phyloP scores from a whole-genome alignment of 768 basidiomycete species.

The Suillus cothurnatus region DNA sequence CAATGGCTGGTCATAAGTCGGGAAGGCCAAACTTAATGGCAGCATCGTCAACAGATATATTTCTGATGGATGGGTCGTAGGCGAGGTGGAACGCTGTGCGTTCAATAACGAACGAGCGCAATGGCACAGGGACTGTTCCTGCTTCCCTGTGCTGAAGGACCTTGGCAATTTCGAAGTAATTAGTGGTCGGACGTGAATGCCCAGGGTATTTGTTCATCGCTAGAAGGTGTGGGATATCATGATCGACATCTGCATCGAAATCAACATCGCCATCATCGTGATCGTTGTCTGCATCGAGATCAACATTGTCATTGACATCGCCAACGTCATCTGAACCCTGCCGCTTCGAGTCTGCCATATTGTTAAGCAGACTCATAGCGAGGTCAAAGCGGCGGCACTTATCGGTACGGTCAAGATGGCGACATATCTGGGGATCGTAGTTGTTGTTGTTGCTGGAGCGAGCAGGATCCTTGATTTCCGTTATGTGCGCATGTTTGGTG shows the following conservation, averaged over 20 bases:
- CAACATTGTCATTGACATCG: not conserved
- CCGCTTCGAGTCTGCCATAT: slow-evolving; percentile 25
- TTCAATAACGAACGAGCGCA: slow-evolving; percentile 18
- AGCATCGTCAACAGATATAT: slow-evolving; percentile 25
- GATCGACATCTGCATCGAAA: slow-evolving; percentile 7
- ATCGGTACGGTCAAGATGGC: slow-evolving; percentile 34
- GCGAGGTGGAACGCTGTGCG: slow-evolving; percentile 28
- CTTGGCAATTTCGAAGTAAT: slow-evolving; percentile 5
- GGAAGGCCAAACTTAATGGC: slow-evolving; percentile 9
- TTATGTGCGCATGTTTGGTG: no score
- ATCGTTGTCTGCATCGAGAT: slow-evolving; percentile 10
- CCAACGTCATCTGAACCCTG: slow-evolving; percentile 26
- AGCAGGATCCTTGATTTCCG: no score
- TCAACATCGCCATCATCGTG: not conserved
- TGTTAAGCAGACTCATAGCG: not conserved
- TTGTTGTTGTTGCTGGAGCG: no score
- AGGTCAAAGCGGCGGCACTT: not conserved
- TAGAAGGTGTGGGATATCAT: not conserved
- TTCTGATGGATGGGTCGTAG: slow-evolving; percentile 20
- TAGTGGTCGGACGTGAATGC: not conserved
- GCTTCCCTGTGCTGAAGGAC: not conserved
- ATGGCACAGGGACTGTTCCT: slow-evolving; percentile 12
- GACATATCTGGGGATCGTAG: slow-evolving; percentile 9
- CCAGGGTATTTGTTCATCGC: not conserved
- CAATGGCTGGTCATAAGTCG: no score